Evolutionary conservation across 139 green algal species (phyloP).

Genomic region (Micractinium conductrix): DNA sequence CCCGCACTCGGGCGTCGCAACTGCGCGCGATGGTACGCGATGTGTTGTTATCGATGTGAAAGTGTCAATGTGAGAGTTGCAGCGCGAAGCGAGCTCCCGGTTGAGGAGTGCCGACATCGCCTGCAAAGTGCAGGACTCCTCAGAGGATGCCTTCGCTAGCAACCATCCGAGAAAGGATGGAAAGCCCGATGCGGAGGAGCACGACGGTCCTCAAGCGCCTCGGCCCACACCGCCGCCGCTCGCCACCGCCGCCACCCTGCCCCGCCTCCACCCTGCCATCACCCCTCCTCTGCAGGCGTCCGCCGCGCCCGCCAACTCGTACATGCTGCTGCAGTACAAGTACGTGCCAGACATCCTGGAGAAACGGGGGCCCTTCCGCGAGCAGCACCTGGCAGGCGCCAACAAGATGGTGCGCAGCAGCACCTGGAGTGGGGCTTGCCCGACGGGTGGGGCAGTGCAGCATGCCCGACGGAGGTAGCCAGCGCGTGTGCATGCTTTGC

Average conservation of each 20-base stretch:
- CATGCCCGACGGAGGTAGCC: too few species aligned
- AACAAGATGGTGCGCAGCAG: constrained; percentile 54
- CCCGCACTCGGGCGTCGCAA: neutral
- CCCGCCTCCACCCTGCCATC: neutral
- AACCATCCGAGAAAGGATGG: too few species aligned
- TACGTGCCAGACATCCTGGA: constrained; percentile 84
- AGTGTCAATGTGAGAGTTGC: neutral
- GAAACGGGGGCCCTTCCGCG: constrained; percentile 74
- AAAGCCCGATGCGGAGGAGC: too few species aligned
- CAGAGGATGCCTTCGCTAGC: too few species aligned
- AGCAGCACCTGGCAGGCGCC: constrained; percentile 65
- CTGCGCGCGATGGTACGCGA: constrained; percentile 27
- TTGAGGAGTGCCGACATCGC: too few species aligned
- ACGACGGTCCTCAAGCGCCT: too few species aligned
- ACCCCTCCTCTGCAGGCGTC: constrained; percentile 4
- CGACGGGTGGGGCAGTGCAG: neutral
- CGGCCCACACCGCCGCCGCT: neutral
- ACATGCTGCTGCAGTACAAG: constrained; percentile 57
- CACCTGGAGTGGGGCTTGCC: neutral
- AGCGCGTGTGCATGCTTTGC: too few species aligned
- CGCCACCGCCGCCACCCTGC: neutral
- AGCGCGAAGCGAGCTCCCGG: too few species aligned
- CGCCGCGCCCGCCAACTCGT: constrained; percentile 30
- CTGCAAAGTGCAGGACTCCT: too few species aligned
- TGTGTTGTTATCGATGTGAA: constrained; percentile 7